Base-by-base conservation (phyloP, 192 early-diverging fungal genomes). In the Mortierella hygrophila region DNA sequence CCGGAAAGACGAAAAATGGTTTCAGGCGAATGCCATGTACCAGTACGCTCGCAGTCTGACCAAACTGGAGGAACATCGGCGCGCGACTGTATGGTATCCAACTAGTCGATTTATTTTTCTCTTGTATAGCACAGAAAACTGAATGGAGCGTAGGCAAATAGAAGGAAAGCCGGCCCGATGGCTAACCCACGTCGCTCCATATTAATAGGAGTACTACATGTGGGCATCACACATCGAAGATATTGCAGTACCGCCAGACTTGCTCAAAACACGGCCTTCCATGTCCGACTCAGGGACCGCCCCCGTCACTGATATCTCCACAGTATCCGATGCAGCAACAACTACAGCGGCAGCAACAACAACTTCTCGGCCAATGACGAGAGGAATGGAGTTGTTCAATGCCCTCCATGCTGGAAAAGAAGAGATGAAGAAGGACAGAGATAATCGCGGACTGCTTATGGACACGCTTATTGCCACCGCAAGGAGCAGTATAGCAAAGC, bases 201-300 rank as follows among this genome's bases (percentile, higher is more conserved):
- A 32, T 70, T 20, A 3, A 44, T 49, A 81, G 80, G 73, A 76
- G 49, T 81, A 81, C 15, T 81, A 76, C 60, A 71, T n/a, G 41
- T 57, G 55, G 71, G 73, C 80, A 5, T 49, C 68, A 37, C 54
- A 49, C 13, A 13, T 60, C 5, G 37, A 38, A 3, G 32, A 52
- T 13, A 46, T 72, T 18, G 35, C 72, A 18, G 3, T 74, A 29
- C 79, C 79, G 5, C 18, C 11, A 6, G 79, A 74, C 23, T 26
- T 80, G 9, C 16, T 18, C 2, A 57, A 32, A 65, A 4, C 29
- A 15, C 60, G 26, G 15, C 60, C n/a, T 32, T 26, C 60, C 13
- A 16, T 26, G 3, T 15, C n/a, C 3, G 60, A 15, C 29, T 65
- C 60, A 13, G 60, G 60, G 35, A 32, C 29, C 13, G 4, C 29